Evolutionary conservation across 495 filamentous ascomycete genomes (phyloP), one percentile per base, ranked within the genome.

Genomic region (Articulospora tetracladia): DNA sequence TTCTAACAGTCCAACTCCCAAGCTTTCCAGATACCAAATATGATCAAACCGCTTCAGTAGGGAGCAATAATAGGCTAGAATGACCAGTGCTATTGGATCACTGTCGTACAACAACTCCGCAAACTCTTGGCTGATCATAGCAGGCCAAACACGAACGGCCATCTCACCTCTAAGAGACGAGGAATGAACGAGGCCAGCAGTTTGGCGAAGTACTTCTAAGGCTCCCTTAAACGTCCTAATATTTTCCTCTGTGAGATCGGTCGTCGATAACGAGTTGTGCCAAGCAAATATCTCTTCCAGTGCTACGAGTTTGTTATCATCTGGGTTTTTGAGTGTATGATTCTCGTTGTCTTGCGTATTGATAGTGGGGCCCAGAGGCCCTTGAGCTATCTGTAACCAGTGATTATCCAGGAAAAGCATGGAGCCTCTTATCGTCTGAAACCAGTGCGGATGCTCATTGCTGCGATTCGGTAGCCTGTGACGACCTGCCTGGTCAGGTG

Each of bases 41-140:
- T 66, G 66, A 39, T 76, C 68, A 13, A 76, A 27, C 13, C 68
- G 62, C 32, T 72, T 66, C 15, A 73, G 58, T 30, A 77, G 34
- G 10, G 74, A 72, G 55, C 72, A 74, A 57, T 70, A 77, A 55
- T 73, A 73, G 3, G 71, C 65, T 46, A 77, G 64, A 0, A 77
- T 66, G 17, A 72, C 72, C 52, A 77, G 60, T 19, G 74, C 72
- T 56, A 69, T 66, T 11, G 65, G 74, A 11, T 70, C 63, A 0
- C 66, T 67, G 8, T 64, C 6, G 30, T 49, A 48, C 34, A 61
- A 34, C 41, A 61, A 22, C 15, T 55, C 51, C 15, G 55, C 39
- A 49, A 30, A 61, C 0, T 17, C 20, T 27, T 55, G 58, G 24
- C 22, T 44, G 1, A 61, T 36, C 15, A 22, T 20, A 7, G 23